Evolutionary conservation across 306 rosid species (phyloP), one percentile per base, ranked within the genome.

Genomic region (Malus sylvestris): DNA sequence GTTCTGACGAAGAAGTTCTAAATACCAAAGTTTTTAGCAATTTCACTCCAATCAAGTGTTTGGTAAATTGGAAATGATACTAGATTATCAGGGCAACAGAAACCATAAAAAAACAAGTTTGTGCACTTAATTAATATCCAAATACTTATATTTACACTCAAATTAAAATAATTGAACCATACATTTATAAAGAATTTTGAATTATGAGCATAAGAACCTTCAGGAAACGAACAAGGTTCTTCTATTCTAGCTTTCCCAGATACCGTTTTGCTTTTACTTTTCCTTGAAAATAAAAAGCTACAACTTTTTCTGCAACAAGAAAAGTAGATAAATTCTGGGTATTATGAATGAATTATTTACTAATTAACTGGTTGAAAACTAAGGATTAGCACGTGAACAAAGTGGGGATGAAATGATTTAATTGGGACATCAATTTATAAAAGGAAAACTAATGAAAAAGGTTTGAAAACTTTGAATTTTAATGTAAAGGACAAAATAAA

Each of bases 171-270:
- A 58, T 4, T 57, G 6, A 64, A 46, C 15, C 53, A 23, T 45
- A 40, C 7, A 29, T 67, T 20, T 6, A 55, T 33, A 22, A 65
- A 52, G 64, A 33, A 23, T 32, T 5, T 57, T 49, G 63, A 16
- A 52, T 45, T 20, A 52, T 44, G 70, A 18, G 20, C 8, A 68
- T 68, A 35, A 38, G 77, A 70, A 64, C 68, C 73, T 75, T 75
- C 49, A 20, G 30, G 61, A 7, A 19, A 69, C 10, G 64, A 49
- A 49, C 42, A 74, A 76, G 35, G 44, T 71, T 53, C 65, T 53
- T 65, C 14, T 23, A 19, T 35, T 71, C 59, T 45, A 19, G 73
- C 72, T 61, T 27, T 30, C 55, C 15, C 46, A 46, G 65, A 52
- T 81, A 44, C 62, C 16, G 12, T 46, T 25, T 16, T n/a, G 9